Conservation (phyloP, 495 filamentous ascomycete species). For the Talaromyces proteolyticus region DNA sequence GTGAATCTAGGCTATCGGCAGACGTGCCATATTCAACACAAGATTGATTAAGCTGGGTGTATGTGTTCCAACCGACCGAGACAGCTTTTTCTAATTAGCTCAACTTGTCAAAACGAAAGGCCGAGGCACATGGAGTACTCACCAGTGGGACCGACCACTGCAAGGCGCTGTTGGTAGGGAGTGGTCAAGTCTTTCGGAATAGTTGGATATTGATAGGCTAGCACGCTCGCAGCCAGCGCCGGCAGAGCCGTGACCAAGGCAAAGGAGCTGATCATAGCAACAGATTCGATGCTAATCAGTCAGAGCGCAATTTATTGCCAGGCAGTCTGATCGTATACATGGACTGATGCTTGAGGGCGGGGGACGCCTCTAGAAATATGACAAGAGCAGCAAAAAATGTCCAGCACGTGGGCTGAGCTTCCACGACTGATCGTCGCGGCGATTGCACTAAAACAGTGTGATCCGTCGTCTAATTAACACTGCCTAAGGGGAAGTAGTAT, state of each 20-base stretch:
- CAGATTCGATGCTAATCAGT: too few species aligned
- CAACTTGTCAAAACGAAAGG: background rate
- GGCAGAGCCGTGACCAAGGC: constrained; percentile 17
- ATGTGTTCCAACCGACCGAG: constrained; percentile 53
- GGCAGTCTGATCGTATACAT: too few species aligned
- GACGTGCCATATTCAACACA: constrained; percentile 42
- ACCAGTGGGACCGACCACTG: constrained; percentile 50
- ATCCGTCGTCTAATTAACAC: too few species aligned
- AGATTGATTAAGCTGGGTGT: constrained; percentile 23
- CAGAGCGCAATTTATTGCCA: too few species aligned
- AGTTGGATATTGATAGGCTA: constrained; percentile 43
- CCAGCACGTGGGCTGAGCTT: background rate
- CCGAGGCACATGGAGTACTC: too few species aligned
- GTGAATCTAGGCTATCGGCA: constrained; percentile 14
- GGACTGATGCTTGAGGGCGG: too few species aligned
- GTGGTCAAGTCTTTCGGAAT: constrained; percentile 50
- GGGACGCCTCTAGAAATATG: too few species aligned
- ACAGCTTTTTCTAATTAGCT: constrained; percentile 30
- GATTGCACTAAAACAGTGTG: too few species aligned
- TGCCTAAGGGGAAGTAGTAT: too few species aligned
- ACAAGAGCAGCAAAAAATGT: too few species aligned
- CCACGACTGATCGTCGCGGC: too few species aligned
- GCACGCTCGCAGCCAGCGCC: constrained; percentile 28
- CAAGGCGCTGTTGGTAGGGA: constrained; percentile 50
- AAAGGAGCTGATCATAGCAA: background rate